phyloP scores from a whole-genome alignment of 139 green algal species.

The Haematococcus lacustris region DNA sequence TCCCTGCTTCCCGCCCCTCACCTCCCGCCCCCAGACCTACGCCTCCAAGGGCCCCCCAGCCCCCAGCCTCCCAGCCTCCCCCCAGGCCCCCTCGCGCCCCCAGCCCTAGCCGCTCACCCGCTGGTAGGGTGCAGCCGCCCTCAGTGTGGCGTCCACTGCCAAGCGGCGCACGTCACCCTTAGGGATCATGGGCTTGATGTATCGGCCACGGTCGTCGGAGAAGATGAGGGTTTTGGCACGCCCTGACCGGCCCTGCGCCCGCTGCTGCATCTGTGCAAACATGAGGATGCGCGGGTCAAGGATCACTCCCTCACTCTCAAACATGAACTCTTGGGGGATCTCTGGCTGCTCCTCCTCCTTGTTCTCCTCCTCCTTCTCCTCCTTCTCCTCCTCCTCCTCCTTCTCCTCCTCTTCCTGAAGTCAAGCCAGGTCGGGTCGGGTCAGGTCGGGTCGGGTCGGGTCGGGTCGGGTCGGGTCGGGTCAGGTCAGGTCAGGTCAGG shows the following conservation, averaged over 20 bases:
- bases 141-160: slow-evolving; percentile 94
- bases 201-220: slow-evolving; percentile 71
- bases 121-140: slow-evolving; percentile 95
- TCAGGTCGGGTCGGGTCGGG: no score
- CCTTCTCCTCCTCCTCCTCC: slow-evolving; percentile 54
- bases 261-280: slow-evolving; percentile 91
- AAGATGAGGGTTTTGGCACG: slow-evolving; percentile 98
- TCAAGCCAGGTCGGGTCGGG: no score
- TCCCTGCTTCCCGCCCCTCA: no score
- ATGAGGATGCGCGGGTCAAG: slow-evolving; percentile 83
- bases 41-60: no score
- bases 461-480: no score
- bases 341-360: slow-evolving; percentile 71
- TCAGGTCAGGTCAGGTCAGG: no score
- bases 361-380: slow-evolving; percentile 72
- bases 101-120: no score
- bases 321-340: slow-evolving; percentile 98
- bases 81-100: no score
- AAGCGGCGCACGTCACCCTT: slow-evolving; percentile 76
- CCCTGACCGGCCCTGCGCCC: slow-evolving; percentile 73
- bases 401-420: slow-evolving; percentile 53
- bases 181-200: slow-evolving; percentile 99
- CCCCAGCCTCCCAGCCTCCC: no score
- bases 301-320: slow-evolving; percentile 93
- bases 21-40: no score